phyloP scores from a whole-genome alignment of 805 yeast genomes.

The Kuraishia cidri region DNA sequence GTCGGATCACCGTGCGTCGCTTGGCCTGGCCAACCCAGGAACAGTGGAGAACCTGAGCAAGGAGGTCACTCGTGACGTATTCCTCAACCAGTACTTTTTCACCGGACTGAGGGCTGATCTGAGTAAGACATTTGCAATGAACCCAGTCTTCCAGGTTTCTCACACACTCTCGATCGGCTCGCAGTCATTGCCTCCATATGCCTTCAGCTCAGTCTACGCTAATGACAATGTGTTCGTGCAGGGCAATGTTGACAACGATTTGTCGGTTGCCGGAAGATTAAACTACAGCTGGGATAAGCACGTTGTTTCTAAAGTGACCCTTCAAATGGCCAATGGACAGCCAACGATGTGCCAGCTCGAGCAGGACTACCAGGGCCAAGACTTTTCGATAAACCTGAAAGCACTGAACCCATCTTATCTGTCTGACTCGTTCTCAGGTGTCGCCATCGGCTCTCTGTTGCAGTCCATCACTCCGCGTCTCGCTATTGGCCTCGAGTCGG shows the following conservation, averaged over 20 bases:
- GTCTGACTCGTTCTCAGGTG: slow-evolving; percentile 78
- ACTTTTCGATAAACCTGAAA: slow-evolving; percentile 83
- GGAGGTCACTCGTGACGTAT: slow-evolving; percentile 92
- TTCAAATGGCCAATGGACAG: slow-evolving; percentile 83
- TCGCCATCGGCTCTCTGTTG: slow-evolving; percentile 81
- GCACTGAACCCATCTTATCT: slow-evolving; percentile 80
- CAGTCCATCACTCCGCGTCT: slow-evolving; percentile 82
- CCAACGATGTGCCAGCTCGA: slow-evolving; percentile 93
- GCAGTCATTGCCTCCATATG: slow-evolving; percentile 78
- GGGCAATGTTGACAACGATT: slow-evolving; percentile 86
- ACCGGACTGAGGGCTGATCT: slow-evolving; percentile 96
- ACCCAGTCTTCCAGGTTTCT: slow-evolving; percentile 94
- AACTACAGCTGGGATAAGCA: slow-evolving; percentile 85
- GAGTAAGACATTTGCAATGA: slow-evolving; percentile 81
- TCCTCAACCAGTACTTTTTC: slow-evolving; percentile 81
- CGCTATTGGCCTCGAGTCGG: slow-evolving; percentile 86
- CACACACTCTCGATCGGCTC: slow-evolving; percentile 90
- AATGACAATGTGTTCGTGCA: slow-evolving; percentile 79
- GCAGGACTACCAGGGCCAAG: slow-evolving; percentile 89
- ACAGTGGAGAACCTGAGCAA: slow-evolving; percentile 87
- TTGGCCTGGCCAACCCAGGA: slow-evolving; percentile 88
- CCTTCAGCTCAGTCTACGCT: slow-evolving; percentile 84
- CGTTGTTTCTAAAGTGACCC: slow-evolving; percentile 72
- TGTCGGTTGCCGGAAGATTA: slow-evolving; percentile 78
- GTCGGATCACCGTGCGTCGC: slow-evolving; percentile 68